These are phyloP conservation scores for Cyberlindnera mycetangii DNA, from an alignment of 805 yeast genomes.

Conservation along the genomic window DNA sequence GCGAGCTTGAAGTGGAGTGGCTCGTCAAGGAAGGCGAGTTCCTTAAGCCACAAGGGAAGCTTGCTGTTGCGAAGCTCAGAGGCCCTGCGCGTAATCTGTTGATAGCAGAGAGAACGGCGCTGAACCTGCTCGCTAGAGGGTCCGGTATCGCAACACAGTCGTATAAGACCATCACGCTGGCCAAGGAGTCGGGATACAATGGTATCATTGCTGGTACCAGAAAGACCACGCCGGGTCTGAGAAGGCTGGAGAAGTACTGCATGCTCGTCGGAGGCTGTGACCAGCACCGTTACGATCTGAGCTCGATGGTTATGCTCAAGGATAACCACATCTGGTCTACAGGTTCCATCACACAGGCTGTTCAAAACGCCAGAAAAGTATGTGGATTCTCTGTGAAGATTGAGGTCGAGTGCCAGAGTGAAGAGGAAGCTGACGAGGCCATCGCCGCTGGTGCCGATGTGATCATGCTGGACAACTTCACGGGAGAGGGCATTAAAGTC, in stretches of 20 bases:
- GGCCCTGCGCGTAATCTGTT: conserved; percentile 82
- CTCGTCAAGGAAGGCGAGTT: conserved; percentile 62
- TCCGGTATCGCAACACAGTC: conserved; percentile 88
- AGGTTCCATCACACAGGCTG: conserved; percentile 88
- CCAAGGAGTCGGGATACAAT: conserved; percentile 63
- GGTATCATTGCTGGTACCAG: conserved; percentile 95
- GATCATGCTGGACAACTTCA: conserved; percentile 89
- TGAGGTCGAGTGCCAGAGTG: conserved; percentile 88
- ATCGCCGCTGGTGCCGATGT: conserved; percentile 94
- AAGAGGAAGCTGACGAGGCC: conserved; percentile 87
- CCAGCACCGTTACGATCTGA: conserved; percentile 85
- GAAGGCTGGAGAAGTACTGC: conserved; percentile 85
- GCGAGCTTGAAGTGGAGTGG: conserved; percentile 74
- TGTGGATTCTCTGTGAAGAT: conserved; percentile 89
- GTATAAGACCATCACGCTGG: conserved; percentile 50
- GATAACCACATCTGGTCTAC: conserved; percentile 93
- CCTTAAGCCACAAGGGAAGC: conserved; percentile 53
- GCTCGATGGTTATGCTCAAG: conserved; percentile 94
- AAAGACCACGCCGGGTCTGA: conserved; percentile 95
- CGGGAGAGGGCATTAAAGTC: conserved; percentile 55
- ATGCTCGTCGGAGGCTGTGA: conserved; percentile 96
- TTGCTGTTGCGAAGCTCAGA: conserved; percentile 69
- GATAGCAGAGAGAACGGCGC: conserved; percentile 81
- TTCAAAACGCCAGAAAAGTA: conserved; percentile 67
- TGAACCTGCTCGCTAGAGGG: conserved; percentile 76